Percentiles rank a stretch among this genome's conserved stretches.
Evolutionary conservation across 257 asterid genomes (phyloP).

Genomic region (Solanum chmielewskii): DNA sequence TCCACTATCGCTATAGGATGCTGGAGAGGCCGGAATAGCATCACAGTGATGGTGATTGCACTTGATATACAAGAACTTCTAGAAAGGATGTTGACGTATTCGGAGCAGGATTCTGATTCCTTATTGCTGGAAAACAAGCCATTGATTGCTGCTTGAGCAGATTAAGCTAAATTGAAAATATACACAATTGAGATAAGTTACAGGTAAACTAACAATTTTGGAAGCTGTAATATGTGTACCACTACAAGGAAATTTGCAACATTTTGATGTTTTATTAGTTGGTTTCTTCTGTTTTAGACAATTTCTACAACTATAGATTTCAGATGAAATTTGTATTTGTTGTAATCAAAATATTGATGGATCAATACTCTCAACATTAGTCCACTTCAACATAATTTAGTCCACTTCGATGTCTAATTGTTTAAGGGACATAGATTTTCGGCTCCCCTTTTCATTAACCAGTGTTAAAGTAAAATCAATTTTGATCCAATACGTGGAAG

Average conservation of each 20-base stretch:
- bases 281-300: neutral
- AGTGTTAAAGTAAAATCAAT: too few relatives aligned
- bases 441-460: too few relatives aligned
- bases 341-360: neutral
- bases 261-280: neutral
- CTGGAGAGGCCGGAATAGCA: constrained; percentile 75
- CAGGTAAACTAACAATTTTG: neutral
- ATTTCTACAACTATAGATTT: neutral
- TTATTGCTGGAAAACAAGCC: neutral
- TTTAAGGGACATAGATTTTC: too few relatives aligned
- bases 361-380: neutral
- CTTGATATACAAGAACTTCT: constrained; percentile 73
- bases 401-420: too few relatives aligned
- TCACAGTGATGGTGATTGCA: constrained; percentile 76
- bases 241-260: neutral
- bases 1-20: constrained; percentile 67
- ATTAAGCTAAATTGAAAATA: neutral
- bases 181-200: neutral
- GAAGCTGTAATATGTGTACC: neutral
- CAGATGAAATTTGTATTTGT: neutral
- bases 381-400: neutral
- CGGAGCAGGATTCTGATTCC: constrained; percentile 10
- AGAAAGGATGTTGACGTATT: constrained; percentile 40
- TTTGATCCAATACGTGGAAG: too few relatives aligned
- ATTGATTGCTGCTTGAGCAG: constrained; percentile 2